Conservation (phyloP, 1,284 basidiomycete species). For the Ustilago sp. region DNA sequence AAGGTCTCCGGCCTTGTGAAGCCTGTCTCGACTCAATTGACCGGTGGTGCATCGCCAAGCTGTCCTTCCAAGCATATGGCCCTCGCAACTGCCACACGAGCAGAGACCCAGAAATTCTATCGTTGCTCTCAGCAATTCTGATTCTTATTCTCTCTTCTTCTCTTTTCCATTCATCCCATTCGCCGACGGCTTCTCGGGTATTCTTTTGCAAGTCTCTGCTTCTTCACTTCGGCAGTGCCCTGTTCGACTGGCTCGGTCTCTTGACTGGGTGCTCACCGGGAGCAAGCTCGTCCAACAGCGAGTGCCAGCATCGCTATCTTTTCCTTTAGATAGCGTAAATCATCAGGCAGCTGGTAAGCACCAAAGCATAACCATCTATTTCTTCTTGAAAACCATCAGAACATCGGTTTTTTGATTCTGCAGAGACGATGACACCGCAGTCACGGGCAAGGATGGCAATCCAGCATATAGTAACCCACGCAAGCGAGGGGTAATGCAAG, state of each 20-base stretch:
- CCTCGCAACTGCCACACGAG: not conserved
- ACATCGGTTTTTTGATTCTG: too few species aligned
- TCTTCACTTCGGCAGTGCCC: not conserved
- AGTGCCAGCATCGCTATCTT: not conserved
- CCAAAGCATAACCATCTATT: not conserved
- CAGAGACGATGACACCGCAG: not conserved
- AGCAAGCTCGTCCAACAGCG: not conserved
- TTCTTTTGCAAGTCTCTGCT: not conserved
- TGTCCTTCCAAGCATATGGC: conserved; percentile 7
- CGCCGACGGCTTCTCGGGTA: conserved; percentile 23
- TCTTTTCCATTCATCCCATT: not conserved
- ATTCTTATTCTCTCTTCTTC: not conserved
- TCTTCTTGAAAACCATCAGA: not conserved
- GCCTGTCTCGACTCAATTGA: not conserved
- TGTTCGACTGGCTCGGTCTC: not conserved
- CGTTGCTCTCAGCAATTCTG: conserved; percentile 1
- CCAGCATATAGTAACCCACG: not conserved
- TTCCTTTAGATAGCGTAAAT: not conserved
- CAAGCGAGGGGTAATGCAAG: not conserved
- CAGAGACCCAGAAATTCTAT: not conserved
- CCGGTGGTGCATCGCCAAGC: conserved; percentile 4
- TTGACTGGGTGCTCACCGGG: not conserved
- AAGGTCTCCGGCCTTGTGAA: not conserved
- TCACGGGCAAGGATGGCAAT: not conserved
- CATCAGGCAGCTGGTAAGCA: not conserved